These are phyloP conservation scores for Sporothrix pallida DNA, from an alignment of 2,329 filamentous ascomycete genomes.

Conservation along the genomic window DNA sequence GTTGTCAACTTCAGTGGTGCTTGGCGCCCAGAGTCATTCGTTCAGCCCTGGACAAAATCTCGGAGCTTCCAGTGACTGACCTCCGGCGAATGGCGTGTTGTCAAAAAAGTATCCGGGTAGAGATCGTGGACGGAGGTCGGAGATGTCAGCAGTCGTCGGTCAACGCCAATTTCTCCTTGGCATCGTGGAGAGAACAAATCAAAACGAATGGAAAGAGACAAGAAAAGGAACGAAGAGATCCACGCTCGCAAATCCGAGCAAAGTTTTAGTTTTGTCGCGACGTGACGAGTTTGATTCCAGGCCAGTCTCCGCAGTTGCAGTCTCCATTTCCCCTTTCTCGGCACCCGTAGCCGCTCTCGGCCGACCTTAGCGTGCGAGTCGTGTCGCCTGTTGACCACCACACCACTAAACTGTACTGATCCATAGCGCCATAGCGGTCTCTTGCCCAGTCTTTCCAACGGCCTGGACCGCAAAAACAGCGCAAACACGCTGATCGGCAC, in stretches of 20 bases:
- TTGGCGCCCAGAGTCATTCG: background rate
- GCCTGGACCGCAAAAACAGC: background rate
- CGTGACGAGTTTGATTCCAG: background rate
- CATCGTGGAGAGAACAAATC: background rate
- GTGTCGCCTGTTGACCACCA: background rate
- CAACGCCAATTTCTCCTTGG: background rate
- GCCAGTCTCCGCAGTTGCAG: background rate
- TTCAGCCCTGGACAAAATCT: background rate
- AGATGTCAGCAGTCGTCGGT: background rate
- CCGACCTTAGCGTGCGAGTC: background rate
- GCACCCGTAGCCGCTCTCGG: slow-evolving; percentile 19
- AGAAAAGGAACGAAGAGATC: background rate
- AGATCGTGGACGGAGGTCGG: background rate
- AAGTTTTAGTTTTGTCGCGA: background rate
- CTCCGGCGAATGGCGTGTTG: background rate
- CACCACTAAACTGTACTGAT: background rate
- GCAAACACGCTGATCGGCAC: background rate
- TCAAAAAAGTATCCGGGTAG: background rate
- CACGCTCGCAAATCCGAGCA: background rate
- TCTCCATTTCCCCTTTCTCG: background rate
- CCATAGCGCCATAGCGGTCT: background rate
- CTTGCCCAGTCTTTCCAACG: background rate
- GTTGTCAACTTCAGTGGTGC: too few relatives aligned
- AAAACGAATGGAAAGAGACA: background rate
- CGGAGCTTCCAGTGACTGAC: background rate